A percentile compares a stretch with the other conserved stretches of the same genome.
Conservation (phyloP, 1,284 basidiomycete species). For the Cutaneotrichosporon sp. region DNA sequence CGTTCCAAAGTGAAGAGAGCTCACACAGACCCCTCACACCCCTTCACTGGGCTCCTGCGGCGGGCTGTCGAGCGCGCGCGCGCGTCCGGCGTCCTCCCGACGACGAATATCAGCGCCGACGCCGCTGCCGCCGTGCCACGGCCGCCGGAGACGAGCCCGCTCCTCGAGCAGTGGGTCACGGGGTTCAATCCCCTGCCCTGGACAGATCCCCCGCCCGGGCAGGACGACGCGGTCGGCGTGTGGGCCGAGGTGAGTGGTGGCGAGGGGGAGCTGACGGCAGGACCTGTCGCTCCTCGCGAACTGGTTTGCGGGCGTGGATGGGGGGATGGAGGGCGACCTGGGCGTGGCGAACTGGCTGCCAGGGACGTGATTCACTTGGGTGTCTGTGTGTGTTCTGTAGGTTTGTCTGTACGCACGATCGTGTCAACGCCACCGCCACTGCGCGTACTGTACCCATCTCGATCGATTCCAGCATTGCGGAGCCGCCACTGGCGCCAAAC, state of each 20-base stretch:
- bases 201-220: neutral
- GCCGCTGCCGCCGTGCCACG: slow-evolving; percentile 23
- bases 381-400: no score
- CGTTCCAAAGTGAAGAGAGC: neutral
- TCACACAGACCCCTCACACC: slow-evolving; percentile 11
- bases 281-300: slow-evolving; percentile 7
- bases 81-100: slow-evolving; percentile 11
- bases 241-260: no score
- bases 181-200: slow-evolving; percentile 25
- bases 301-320: slow-evolving; percentile 8
- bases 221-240: neutral
- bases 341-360: neutral
- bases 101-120: slow-evolving; percentile 10
- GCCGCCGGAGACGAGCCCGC: neutral
- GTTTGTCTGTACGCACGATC: no score
- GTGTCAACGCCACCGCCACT: no score
- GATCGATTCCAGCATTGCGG: no score
- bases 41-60: slow-evolving; percentile 13
- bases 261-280: no score
- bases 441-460: no score
- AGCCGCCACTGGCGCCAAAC: no score
- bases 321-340: neutral
- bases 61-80: slow-evolving; percentile 10
- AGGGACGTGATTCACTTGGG: neutral
- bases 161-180: slow-evolving; percentile 6